These are phyloP conservation scores for Conticribra guillardii DNA, from an alignment of 108 stramenopile species.

Conservation along the genomic window DNA sequence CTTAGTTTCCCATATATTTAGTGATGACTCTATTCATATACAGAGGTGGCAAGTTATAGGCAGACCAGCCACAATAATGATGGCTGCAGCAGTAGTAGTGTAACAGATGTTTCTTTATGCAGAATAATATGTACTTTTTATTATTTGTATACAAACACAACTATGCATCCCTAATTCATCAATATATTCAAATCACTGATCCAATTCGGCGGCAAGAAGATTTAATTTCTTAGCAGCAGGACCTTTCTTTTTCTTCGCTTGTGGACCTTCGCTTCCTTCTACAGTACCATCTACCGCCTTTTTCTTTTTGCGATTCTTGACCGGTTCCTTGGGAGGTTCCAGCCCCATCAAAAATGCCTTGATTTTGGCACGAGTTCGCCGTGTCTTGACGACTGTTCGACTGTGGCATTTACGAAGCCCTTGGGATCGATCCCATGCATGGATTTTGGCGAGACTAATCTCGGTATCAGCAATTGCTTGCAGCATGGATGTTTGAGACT, in stretches of 20 bases:
- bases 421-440: constrained; percentile 35
- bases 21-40: too few relatives aligned
- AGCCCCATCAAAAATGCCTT: constrained; percentile 41
- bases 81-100: too few relatives aligned
- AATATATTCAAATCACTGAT: too few relatives aligned
- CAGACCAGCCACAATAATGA: too few relatives aligned
- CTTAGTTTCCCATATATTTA: too few relatives aligned
- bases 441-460: constrained; percentile 28
- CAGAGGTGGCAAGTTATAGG: too few relatives aligned
- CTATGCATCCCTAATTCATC: too few relatives aligned
- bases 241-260: neutral
- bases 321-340: constrained; percentile 26
- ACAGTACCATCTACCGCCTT: neutral
- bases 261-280: neutral
- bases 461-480: constrained; percentile 29
- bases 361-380: constrained; percentile 29
- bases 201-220: too few relatives aligned
- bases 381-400: constrained; percentile 44
- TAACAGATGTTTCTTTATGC: too few relatives aligned
- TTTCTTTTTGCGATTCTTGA: constrained; percentile 10
- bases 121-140: too few relatives aligned
- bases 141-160: too few relatives aligned
- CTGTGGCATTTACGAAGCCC: constrained; percentile 41
- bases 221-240: too few relatives aligned
- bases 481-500: constrained; percentile 9